Conservation (phyloP, 805 yeast genomes). For the Kazachstania psychrophila region DNA sequence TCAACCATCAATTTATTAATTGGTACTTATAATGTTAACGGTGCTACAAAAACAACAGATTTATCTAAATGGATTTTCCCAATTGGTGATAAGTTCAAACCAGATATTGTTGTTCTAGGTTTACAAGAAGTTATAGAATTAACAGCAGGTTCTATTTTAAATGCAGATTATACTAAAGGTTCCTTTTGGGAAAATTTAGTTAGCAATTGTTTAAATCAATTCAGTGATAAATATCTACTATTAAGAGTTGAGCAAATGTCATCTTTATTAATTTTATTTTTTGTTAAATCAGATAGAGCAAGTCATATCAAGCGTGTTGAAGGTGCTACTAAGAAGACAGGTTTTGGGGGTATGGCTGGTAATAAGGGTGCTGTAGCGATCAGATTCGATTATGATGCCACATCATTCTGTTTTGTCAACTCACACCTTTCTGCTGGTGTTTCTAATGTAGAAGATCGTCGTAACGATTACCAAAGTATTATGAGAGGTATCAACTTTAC, state of each 20-base stretch:
- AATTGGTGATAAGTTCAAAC: slow-evolving; percentile 42
- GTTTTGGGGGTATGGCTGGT: slow-evolving; percentile 93
- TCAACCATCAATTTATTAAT: slow-evolving; percentile 56
- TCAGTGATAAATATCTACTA: slow-evolving; percentile 47
- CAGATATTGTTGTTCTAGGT: slow-evolving; percentile 83
- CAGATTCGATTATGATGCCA: slow-evolving; percentile 70
- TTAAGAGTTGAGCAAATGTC: slow-evolving; percentile 70
- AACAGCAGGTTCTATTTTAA: slow-evolving; percentile 82
- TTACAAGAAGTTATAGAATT: slow-evolving; percentile 91
- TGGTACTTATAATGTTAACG: slow-evolving; percentile 86
- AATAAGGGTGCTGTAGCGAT: slow-evolving; percentile 96
- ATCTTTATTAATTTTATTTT: slow-evolving; percentile 54
- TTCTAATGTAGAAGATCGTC: slow-evolving; percentile 71
- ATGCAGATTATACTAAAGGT: slow-evolving; percentile 73
- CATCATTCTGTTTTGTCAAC: slow-evolving; percentile 75
- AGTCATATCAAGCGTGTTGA: slow-evolving; percentile 68
- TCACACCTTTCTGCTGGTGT: slow-evolving; percentile 94
- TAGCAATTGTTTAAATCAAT: slow-evolving; percentile 49
- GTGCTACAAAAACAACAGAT: slow-evolving; percentile 50
- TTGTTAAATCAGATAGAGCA: slow-evolving; percentile 44
- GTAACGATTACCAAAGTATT: slow-evolving; percentile 71
- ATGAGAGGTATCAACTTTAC: slow-evolving; percentile 69
- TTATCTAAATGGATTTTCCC: slow-evolving; percentile 78
- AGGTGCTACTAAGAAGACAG: slow-evolving; percentile 93
- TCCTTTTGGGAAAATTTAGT: slow-evolving; percentile 70